A percentile compares a stretch with the other conserved stretches of the same genome.
Conservation (phyloP, 1,284 basidiomycete species). For the Ceratobasidium papillatum region DNA sequence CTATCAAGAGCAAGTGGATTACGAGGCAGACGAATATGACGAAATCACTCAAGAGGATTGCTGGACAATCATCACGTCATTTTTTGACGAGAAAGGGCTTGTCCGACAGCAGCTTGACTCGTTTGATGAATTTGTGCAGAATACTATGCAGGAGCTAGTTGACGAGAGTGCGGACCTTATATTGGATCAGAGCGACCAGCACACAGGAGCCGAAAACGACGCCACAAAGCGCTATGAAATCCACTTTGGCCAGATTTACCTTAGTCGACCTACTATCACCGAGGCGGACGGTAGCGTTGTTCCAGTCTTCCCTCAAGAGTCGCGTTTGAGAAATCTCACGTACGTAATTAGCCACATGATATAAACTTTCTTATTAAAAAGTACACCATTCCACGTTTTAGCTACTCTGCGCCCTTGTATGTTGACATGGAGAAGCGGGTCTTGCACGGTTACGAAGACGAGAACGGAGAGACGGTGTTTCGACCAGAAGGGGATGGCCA, state of each 20-base stretch:
- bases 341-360: constrained; percentile 41
- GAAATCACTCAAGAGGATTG: constrained; percentile 93
- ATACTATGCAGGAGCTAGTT: constrained; percentile 99
- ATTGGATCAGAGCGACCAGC: constrained; percentile 95
- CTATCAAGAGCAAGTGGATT: constrained; percentile 56
- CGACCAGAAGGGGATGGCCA: constrained; percentile 59
- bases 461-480: constrained; percentile 63
- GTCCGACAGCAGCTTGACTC: constrained; percentile 98
- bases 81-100: constrained; percentile 97
- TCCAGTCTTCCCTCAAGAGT: constrained; percentile 97
- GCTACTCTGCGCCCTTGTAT: constrained; percentile 94
- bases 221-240: constrained; percentile 89
- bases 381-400: constrained; percentile 32
- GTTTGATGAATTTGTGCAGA: constrained; percentile 99
- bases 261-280: constrained; percentile 92
- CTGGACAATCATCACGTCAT: constrained; percentile 95
- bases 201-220: constrained; percentile 84
- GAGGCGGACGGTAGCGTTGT: constrained; percentile 95
- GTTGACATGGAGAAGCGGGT: constrained; percentile 95
- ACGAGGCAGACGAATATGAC: constrained; percentile 66
- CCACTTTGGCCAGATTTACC: constrained; percentile 96
- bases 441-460: constrained; percentile 73
- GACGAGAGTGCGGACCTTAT: constrained; percentile 95
- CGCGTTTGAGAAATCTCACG: constrained; percentile 91
- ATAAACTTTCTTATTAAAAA: background rate